A percentile compares a stretch with the other conserved stretches of the same genome.
Evolutionary conservation across 2,329 filamentous ascomycete genomes (phyloP).

Genomic region (Hypoxylon sp.): DNA sequence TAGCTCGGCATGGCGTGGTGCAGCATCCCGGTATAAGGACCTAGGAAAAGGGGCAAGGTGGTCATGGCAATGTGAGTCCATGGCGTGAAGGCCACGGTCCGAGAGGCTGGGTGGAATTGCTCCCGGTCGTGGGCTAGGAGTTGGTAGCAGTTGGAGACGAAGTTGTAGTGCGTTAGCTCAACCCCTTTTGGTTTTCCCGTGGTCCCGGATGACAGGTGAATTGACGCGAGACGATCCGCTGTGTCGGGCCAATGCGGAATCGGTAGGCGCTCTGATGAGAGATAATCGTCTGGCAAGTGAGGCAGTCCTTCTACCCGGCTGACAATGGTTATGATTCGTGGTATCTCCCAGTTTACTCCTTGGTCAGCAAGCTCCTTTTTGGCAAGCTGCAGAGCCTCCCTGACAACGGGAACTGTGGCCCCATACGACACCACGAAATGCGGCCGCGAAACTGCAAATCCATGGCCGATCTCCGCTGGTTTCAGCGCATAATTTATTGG

Average conservation of each 20-base stretch:
- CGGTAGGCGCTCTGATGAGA: constrained; percentile 49
- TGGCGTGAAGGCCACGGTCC: constrained; percentile 59
- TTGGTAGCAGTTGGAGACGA: constrained; percentile 51
- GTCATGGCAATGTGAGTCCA: constrained; percentile 61
- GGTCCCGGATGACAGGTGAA: constrained; percentile 53
- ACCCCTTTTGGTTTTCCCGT: constrained; percentile 49
- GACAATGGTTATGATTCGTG: constrained; percentile 55
- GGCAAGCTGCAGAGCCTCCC: constrained; percentile 54
- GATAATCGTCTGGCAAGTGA: constrained; percentile 55
- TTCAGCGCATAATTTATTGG: constrained; percentile 58
- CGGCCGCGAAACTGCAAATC: constrained; percentile 58
- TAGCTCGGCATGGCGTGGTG: constrained; percentile 60
- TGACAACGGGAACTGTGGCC: constrained; percentile 48
- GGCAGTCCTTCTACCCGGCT: constrained; percentile 39
- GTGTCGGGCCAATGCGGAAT: constrained; percentile 57
- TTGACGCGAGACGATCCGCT: constrained; percentile 54
- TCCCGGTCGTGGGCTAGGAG: constrained; percentile 55
- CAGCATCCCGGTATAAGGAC: constrained; percentile 59
- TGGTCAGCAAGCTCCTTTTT: constrained; percentile 45
- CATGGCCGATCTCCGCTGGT: constrained; percentile 57
- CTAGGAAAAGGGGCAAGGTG: constrained; percentile 60
- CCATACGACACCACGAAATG: constrained; percentile 59
- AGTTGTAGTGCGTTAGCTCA: constrained; percentile 49
- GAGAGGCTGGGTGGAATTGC: constrained; percentile 53
- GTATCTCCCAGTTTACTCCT: constrained; percentile 53